Evolutionary conservation across 768 basidiomycete species (phyloP).

Genomic region (Amanita brunnescens): DNA sequence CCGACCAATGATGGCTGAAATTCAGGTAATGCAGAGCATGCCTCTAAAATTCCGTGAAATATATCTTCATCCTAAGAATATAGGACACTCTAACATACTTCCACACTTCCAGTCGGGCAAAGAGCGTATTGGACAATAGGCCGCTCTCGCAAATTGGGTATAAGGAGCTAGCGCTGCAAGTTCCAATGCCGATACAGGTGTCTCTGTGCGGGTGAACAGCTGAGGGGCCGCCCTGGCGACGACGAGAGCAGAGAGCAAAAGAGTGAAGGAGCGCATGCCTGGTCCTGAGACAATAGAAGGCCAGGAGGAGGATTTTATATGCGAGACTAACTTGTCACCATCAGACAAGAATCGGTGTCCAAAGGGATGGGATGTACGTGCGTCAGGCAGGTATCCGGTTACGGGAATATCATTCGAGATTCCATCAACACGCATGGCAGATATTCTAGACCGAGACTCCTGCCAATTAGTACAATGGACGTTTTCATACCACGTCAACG

Average conservation of each 20-base stretch:
- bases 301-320: no score
- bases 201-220: slow-evolving; percentile 12
- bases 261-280: not conserved
- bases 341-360: no score
- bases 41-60: slow-evolving; percentile 18
- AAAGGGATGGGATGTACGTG: no score
- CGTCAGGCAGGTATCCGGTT: no score
- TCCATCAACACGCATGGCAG: no score
- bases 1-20: slow-evolving; percentile 36
- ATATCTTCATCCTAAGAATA: not conserved
- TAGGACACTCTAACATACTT: slow-evolving; percentile 16
- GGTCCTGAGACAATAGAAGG: not conserved
- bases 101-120: slow-evolving; percentile 37
- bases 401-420: no score
- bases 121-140: slow-evolving; percentile 37
- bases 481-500: no score
- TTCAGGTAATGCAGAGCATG: slow-evolving; percentile 31
- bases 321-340: no score
- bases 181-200: slow-evolving; percentile 20
- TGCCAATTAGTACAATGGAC: no score
- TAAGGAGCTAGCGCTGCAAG: slow-evolving; percentile 35
- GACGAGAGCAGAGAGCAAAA: not conserved
- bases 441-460: no score
- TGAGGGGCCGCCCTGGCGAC: slow-evolving; percentile 9
- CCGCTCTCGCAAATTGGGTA: slow-evolving; percentile 45